These are phyloP conservation scores for Mycotypha africana DNA, from an alignment of 371 early-diverging fungal genomes.

Conservation along the genomic window DNA sequence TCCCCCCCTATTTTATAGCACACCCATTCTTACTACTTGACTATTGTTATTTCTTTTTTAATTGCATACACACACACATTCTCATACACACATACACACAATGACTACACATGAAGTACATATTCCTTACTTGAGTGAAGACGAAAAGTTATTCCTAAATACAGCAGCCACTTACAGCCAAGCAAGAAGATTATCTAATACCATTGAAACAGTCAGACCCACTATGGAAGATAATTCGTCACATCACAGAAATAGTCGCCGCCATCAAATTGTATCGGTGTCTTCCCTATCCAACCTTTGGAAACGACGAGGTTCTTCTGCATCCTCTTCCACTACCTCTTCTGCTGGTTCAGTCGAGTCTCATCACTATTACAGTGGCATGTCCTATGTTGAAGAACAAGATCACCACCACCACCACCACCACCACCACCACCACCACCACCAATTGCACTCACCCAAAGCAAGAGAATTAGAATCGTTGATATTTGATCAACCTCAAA, in stretches of 20 bases:
- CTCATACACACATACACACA: no score
- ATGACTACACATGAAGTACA: slow-evolving; percentile 6
- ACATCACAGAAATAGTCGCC: neutral
- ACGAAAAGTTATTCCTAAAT: slow-evolving; percentile 15
- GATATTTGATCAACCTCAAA: slow-evolving; percentile 22
- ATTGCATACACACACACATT: no score
- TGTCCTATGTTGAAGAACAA: no score
- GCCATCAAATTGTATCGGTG: slow-evolving; percentile 6
- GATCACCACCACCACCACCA: neutral
- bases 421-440: neutral
- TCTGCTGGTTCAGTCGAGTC: slow-evolving; percentile 1
- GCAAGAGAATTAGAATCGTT: slow-evolving; percentile 22
- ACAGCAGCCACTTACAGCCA: slow-evolving; percentile 16
- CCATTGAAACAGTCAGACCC: slow-evolving; percentile 1
- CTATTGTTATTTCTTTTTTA: no score
- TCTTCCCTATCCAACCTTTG: slow-evolving; percentile 9
- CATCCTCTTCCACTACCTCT: slow-evolving; percentile 5
- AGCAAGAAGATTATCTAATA: slow-evolving; percentile 11
- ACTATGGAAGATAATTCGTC: slow-evolving; percentile 3
- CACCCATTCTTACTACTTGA: no score
- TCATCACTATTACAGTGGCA: no score
- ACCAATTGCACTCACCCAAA: slow-evolving; percentile 9
- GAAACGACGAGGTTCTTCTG: slow-evolving; percentile 17
- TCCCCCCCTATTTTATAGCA: no score
- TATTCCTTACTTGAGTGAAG: slow-evolving; percentile 19